These are phyloP conservation scores for Ganoderma boninense DNA, from an alignment of 1,284 basidiomycete genomes.

Conservation along the genomic window DNA sequence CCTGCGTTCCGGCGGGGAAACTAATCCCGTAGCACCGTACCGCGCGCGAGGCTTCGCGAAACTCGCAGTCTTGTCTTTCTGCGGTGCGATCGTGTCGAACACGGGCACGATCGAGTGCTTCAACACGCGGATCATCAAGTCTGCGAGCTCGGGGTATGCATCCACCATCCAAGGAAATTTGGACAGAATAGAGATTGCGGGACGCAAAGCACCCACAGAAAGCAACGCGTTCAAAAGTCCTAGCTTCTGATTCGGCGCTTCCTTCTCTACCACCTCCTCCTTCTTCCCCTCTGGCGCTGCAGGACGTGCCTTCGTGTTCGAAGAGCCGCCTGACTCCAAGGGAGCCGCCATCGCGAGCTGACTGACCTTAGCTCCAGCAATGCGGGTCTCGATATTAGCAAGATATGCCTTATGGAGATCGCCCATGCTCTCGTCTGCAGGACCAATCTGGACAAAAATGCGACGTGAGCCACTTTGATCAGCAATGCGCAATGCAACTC, in stretches of 20 bases:
- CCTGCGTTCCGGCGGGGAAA: constrained; percentile 62
- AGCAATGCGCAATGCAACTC: not conserved
- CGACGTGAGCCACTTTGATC: not conserved
- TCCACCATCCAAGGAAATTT: constrained; percentile 90
- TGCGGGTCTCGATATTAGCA: constrained; percentile 69
- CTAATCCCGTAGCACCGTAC: constrained; percentile 64
- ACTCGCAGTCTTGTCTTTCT: constrained; percentile 63
- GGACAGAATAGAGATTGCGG: constrained; percentile 81
- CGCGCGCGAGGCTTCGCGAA: constrained; percentile 70
- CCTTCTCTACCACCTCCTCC: constrained; percentile 54
- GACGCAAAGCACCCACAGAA: constrained; percentile 83
- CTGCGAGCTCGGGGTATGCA: constrained; percentile 84
- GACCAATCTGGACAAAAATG: constrained; percentile 64
- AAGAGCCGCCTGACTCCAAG: constrained; percentile 63
- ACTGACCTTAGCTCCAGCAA: constrained; percentile 76
- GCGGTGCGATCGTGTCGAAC: constrained; percentile 64
- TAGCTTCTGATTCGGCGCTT: constrained; percentile 82
- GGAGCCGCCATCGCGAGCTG: constrained; percentile 92
- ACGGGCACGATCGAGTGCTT: constrained; percentile 72
- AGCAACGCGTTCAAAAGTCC: constrained; percentile 86
- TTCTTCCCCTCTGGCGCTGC: constrained; percentile 52
- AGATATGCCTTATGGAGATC: constrained; percentile 74
- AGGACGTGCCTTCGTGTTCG: constrained; percentile 38
- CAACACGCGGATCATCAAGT: constrained; percentile 82
- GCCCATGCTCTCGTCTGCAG: constrained; percentile 80